These are phyloP conservation scores for Selenicereus undatus DNA, from an alignment of 148 eudicot genomes.

Conservation along the genomic window DNA sequence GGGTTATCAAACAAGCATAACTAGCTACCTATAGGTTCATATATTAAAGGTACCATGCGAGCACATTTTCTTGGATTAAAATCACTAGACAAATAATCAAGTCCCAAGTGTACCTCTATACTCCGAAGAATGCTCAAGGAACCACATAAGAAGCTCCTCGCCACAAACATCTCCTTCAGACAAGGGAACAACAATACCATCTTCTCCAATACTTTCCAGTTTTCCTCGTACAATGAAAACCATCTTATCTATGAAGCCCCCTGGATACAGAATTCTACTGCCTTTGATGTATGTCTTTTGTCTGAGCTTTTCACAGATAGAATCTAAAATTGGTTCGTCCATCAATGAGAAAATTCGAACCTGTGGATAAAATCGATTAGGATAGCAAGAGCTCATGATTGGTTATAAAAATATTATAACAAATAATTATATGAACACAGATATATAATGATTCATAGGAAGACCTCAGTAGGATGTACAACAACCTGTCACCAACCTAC, in stretches of 20 bases:
- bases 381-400: conserved; percentile 7
- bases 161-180: conserved; percentile 72
- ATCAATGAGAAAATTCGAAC: conserved; percentile 62
- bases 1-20: background rate
- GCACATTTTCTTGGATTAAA: background rate
- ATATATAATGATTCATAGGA: background rate
- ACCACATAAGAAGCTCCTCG: conserved; percentile 78
- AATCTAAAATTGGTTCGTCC: conserved; percentile 72
- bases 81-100: background rate
- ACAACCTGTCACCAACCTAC: background rate
- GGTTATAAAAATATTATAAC: background rate
- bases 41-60: background rate
- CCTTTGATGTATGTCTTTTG: conserved; percentile 65
- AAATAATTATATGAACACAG: background rate
- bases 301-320: conserved; percentile 69
- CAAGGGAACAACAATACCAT: conserved; percentile 36
- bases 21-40: background rate
- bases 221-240: conserved; percentile 75
- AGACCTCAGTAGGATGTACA: background rate
- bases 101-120: conserved; percentile 40
- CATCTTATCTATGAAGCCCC: conserved; percentile 73
- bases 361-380: conserved; percentile 22
- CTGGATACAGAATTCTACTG: conserved; percentile 49
- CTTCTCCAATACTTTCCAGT: conserved; percentile 65
- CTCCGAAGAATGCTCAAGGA: conserved; percentile 65